Base-by-base conservation (phyloP, 331 rosid species). In the Arachis monticola region DNA sequence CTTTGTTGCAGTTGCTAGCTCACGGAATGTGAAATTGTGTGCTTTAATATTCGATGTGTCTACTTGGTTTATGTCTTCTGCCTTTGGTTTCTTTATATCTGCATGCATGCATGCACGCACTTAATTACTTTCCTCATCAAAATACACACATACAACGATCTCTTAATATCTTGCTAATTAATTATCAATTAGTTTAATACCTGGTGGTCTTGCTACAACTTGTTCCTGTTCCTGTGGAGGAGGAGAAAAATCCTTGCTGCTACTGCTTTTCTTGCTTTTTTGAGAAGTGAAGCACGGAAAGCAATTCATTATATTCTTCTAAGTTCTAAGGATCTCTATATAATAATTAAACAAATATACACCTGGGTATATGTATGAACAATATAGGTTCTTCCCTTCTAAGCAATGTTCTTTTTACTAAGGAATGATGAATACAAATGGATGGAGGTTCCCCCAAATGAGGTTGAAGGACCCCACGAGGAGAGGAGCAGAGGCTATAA, bases 1-100 rank as follows among this genome's bases (percentile, higher is more conserved):
- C 85, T 88, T 91, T 0, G 98, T 93, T 14, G 97, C 98, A 2
- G 83, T 83, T 58, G 98, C 98, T 11, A 94, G 75, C 85, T 94
- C 98, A 2, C 98, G 89, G 72, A 94, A 94, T 11, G 86, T 94
- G 85, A 85, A 94, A 75, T 22, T 65, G 69, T 90, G 86, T 57
- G 98, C 91, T 72, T 83, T 75, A 71, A 89, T 87, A 53, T 67
- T 67, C 46, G 83, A 13, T 1, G 73, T 31, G 44, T 86, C 83
- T 55, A 70, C 77, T 46, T 82, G 84, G 77, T 51, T 79, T 7
- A 80, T 65, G 2, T 78, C 80, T 4, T 77, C 78, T 63, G 83
- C 0, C 52, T 46, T 74, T 79, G 52, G 77, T 73, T 82, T 80
- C 75, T 74, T 83, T 9, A 72, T 45, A 9, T 85, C 86, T 88